These are phyloP conservation scores for Magnolia officinalis DNA, from an alignment of 164 flowering plant species.

Conservation along the genomic window DNA sequence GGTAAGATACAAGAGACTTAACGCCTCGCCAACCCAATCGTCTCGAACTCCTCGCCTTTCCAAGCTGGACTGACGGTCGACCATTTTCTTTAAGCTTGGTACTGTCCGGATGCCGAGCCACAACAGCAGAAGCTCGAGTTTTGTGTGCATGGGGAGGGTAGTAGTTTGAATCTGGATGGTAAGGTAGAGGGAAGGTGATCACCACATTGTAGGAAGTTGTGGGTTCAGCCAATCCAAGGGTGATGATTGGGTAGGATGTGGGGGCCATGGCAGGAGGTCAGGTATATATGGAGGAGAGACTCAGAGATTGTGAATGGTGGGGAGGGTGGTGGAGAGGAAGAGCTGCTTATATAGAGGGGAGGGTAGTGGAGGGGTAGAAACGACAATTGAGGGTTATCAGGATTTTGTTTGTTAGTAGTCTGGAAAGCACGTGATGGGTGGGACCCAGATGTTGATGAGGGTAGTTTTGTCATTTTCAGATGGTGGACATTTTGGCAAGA, in stretches of 20 bases:
- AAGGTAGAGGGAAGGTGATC: not conserved
- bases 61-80: not conserved
- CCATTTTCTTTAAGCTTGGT: not conserved
- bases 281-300: not conserved
- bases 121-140: not conserved
- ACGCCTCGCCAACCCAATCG: not conserved
- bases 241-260: not conserved
- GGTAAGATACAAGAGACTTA: not conserved
- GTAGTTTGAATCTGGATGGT: not conserved
- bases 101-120: not conserved
- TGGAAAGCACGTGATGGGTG: not conserved
- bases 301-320: not conserved
- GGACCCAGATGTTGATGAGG: slow-evolving; percentile 6
- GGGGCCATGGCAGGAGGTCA: not conserved
- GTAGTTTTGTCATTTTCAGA: slow-evolving; percentile 5
- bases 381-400: not conserved
- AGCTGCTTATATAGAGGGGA: not conserved
- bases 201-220: not conserved
- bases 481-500: not conserved
- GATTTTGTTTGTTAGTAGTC: not conserved
- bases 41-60: not conserved
- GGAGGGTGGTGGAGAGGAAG: not conserved
- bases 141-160: not conserved
- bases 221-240: not conserved
- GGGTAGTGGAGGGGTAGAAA: not conserved